These are phyloP conservation scores for Kwoniella mangroviensis DNA, from an alignment of 768 basidiomycete genomes.

Conservation along the genomic window DNA sequence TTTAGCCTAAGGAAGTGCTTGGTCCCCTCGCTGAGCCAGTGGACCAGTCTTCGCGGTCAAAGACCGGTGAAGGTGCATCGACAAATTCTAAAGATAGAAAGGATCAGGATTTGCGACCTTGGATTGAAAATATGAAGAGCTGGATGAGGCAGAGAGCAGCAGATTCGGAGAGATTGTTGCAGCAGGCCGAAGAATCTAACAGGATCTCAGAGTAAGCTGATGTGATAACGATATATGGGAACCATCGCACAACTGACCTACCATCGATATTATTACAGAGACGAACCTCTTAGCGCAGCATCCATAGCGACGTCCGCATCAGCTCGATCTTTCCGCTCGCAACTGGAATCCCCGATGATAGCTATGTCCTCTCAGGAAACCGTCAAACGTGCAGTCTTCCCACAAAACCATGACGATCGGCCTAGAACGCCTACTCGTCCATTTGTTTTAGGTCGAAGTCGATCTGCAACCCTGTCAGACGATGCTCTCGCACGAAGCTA, in stretches of 20 bases:
- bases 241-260: background rate
- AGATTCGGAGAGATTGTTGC: constrained; percentile 41
- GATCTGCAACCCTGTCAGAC: constrained; percentile 30
- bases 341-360: constrained; percentile 6
- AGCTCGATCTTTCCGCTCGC: constrained; percentile 13
- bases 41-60: constrained; percentile 4
- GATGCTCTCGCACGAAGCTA: constrained; percentile 22
- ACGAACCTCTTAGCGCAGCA: constrained; percentile 31
- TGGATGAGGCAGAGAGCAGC: constrained; percentile 70
- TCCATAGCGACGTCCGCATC: constrained; percentile 14
- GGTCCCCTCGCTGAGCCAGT: constrained; percentile 41
- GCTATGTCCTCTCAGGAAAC: constrained; percentile 40
- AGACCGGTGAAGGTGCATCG: constrained; percentile 14
- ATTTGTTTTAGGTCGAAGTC: constrained; percentile 19
- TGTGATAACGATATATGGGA: background rate
- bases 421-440: constrained; percentile 16
- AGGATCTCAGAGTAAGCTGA: constrained; percentile 37
- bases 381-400: constrained; percentile 22
- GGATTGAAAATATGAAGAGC: constrained; percentile 71
- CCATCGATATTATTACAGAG: constrained; percentile 18
- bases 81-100: constrained; percentile 28
- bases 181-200: constrained; percentile 32
- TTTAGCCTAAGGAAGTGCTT: constrained; percentile 50
- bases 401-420: constrained; percentile 23
- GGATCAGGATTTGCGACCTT: constrained; percentile 68